phyloP scores from a whole-genome alignment of 306 rosid species.

The Mimosa bimucronata region DNA sequence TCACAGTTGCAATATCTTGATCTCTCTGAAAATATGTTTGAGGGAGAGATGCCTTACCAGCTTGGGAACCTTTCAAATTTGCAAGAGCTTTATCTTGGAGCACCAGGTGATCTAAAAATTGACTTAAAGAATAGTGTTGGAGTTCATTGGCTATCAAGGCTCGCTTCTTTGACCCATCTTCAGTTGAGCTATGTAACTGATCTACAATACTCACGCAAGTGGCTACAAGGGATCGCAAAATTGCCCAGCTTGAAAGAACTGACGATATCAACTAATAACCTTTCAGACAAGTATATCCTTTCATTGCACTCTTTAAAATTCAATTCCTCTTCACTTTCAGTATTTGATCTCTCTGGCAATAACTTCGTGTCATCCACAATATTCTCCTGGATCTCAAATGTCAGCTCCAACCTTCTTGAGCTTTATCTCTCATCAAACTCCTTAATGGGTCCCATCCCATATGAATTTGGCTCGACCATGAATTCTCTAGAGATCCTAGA shows the following conservation, averaged over 20 bases:
- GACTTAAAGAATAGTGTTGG: too few species aligned
- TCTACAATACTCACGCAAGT: background rate
- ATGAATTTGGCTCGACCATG: background rate
- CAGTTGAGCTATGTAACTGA: accelerated
- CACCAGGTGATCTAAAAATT: background rate
- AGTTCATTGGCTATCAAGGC: background rate
- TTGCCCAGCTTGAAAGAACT: background rate
- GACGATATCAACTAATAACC: accelerated
- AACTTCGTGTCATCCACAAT: background rate
- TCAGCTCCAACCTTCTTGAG: background rate
- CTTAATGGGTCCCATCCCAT: background rate
- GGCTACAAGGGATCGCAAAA: background rate
- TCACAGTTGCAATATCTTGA: background rate
- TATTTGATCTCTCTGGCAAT: background rate
- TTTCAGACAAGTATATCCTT: background rate
- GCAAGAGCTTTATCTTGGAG: too few species aligned
- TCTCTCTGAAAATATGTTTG: background rate
- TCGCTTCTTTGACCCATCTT: background rate
- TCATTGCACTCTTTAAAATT: background rate
- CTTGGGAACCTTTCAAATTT: too few species aligned
- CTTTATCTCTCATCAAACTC: background rate
- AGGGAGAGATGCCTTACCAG: too few species aligned
- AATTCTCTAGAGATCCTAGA: background rate
- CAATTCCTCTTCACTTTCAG: background rate
- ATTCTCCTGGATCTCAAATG: background rate